Base-by-base conservation (phyloP, 768 basidiomycete genomes). In the Lactarius vividus region DNA sequence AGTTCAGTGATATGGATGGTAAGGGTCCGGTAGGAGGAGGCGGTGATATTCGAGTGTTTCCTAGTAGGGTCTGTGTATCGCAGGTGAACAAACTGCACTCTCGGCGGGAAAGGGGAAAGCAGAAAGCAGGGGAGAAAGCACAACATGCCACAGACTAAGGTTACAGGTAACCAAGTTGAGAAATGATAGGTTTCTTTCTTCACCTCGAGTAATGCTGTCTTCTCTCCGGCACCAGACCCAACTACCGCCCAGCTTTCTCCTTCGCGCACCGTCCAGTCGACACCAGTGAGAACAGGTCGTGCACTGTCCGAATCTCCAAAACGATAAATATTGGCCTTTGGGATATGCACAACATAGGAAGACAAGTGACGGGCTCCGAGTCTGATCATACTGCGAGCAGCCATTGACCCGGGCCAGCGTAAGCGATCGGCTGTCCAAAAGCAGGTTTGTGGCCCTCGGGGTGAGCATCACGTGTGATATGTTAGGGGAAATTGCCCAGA, bases 241-340 rank as follows among this genome's bases (percentile, higher is more conserved):
- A 94, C 80, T 10, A 94, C 80, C 0, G 88, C 92, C 92, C 92
- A 94, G 18, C 81, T 85, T 72, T 92, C 84, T 31, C 81, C 81
- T 23, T 87, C 80, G 28, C 80, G 75, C 0, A 89, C 79, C 7
- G 79, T 83, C 89, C 89, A 90, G 16, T 80, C 73, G 1, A 89
- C 73, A 64, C 82, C 77, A 0, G 75, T 80, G 69, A 89, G 79
- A 5, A 86, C 78, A 16, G 86, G 85, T 4, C 70, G 63, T 9
- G 71, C 71, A 26, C 76, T 72, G 62, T 81, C 79, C 2, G 84
- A 76, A 59, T 85, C 82, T 0, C 87, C 88, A 68, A 88, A 88
- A 4, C 82, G 82, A 75, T 83, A 84, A 13, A 88, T 75, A 59
- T 85, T 79, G 8, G 85, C 76, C 39, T 74, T 80, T 16, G 82